phyloP scores from a whole-genome alignment of 2,329 filamentous ascomycete species.

The Colletotrichum sublineola region DNA sequence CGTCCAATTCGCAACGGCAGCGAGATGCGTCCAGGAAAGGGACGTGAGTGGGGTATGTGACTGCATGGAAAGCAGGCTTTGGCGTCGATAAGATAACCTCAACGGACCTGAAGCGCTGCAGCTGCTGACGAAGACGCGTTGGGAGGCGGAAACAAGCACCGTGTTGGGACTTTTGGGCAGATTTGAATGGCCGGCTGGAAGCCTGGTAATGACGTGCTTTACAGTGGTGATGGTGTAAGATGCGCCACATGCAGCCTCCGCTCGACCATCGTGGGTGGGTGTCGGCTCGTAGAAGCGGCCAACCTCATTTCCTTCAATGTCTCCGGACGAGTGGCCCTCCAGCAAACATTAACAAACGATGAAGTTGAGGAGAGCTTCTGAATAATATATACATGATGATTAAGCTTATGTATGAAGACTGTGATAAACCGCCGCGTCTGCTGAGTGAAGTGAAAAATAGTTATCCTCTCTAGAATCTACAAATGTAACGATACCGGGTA shows the following conservation, averaged over 20 bases:
- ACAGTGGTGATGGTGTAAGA: constrained; percentile 35
- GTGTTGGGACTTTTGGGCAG: not conserved
- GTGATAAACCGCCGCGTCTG: too few relatives aligned
- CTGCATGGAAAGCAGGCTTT: not conserved
- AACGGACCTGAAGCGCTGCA: not conserved
- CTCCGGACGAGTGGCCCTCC: not conserved
- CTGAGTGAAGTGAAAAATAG: too few relatives aligned
- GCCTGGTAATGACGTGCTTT: constrained; percentile 33
- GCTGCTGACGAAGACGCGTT: constrained; percentile 5
- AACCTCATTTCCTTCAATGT: not conserved
- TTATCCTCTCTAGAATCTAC: too few relatives aligned
- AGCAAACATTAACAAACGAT: too few relatives aligned
- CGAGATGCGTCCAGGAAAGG: not conserved
- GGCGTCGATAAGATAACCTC: not conserved
- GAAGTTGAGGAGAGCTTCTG: not conserved
- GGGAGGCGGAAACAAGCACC: constrained; percentile 1
- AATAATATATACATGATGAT: too few relatives aligned
- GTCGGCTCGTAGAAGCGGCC: not conserved
- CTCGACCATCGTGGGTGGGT: not conserved
- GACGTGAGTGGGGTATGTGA: constrained; percentile 15
- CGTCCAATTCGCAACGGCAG: not conserved
- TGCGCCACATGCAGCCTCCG: not conserved
- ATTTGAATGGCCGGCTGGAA: not conserved
- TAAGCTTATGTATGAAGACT: too few relatives aligned
- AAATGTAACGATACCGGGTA: too few relatives aligned